A percentile compares a stretch with the other conserved stretches of the same genome.
Conservation (phyloP, 768 basidiomycete species). For the Tephrocybe rancida region DNA sequence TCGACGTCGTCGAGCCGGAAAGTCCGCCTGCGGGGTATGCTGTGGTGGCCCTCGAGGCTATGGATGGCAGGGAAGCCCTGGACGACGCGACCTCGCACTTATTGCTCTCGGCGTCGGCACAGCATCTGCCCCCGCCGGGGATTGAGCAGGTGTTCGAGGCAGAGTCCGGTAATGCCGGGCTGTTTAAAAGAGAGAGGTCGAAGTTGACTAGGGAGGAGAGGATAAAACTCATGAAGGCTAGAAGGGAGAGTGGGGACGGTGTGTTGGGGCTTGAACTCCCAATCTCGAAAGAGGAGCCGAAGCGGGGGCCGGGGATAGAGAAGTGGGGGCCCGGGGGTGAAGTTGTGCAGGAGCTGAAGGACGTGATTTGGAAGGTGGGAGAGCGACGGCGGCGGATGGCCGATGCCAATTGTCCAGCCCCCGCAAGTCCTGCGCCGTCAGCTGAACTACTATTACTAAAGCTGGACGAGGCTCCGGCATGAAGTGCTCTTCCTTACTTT, state of each 20-base stretch:
- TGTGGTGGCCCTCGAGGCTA: slow-evolving; percentile 29
- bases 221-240: slow-evolving; percentile 58
- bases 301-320: slow-evolving; percentile 34
- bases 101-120: slow-evolving; percentile 48
- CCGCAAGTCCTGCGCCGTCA: background rate
- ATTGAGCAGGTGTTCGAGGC: slow-evolving; percentile 86
- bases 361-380: slow-evolving; percentile 86
- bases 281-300: slow-evolving; percentile 14
- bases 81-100: slow-evolving; percentile 66
- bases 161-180: slow-evolving; percentile 44
- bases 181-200: slow-evolving; percentile 59
- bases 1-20: slow-evolving; percentile 21
- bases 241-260: slow-evolving; percentile 45
- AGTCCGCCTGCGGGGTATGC: slow-evolving; percentile 16
- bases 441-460: background rate
- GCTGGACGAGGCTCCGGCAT: background rate
- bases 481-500: background rate
- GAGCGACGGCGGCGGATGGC: slow-evolving; percentile 63
- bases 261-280: slow-evolving; percentile 26
- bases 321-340: slow-evolving; percentile 76
- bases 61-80: slow-evolving; percentile 22
- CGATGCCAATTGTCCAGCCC: slow-evolving; percentile 6
- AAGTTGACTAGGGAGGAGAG: slow-evolving; percentile 77
- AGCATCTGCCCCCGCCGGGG: slow-evolving; percentile 64
- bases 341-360: slow-evolving; percentile 83